phyloP scores from a whole-genome alignment of 73 alveolate species.

The Symbiodinium pilosum region DNA sequence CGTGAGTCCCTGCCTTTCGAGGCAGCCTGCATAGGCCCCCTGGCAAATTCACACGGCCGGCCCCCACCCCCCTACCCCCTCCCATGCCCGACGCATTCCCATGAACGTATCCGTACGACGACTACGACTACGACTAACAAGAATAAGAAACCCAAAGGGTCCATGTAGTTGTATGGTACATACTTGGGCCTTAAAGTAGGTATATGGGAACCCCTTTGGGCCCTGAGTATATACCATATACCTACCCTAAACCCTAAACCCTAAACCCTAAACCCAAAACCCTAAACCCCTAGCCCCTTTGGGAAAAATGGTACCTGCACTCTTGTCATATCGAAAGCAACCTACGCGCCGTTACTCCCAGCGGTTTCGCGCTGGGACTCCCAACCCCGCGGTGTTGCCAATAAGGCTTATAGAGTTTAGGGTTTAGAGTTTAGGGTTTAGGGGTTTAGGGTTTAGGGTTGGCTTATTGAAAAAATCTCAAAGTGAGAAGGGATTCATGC shows the following conservation, averaged over 20 bases:
- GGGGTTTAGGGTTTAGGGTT: background rate
- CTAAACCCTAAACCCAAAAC: background rate
- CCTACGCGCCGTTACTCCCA: background rate
- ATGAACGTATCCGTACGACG: no score
- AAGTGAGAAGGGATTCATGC: no score
- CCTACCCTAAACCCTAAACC: constrained; percentile 1
- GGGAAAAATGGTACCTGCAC: background rate
- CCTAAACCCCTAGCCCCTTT: background rate
- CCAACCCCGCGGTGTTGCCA: background rate
- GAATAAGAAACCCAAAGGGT: no score
- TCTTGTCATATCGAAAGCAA: background rate
- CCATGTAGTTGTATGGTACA: no score
- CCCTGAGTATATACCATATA: background rate
- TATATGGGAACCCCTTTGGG: background rate
- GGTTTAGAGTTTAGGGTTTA: background rate
- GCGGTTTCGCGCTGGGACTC: constrained; percentile 31
- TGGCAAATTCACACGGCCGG: no score
- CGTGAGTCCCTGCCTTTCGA: no score
- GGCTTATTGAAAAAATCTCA: background rate
- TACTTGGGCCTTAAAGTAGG: no score
- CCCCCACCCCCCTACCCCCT: no score
- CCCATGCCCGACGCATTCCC: no score
- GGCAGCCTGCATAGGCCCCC: no score
- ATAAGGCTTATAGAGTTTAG: background rate
- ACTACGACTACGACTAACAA: no score